Evolutionary conservation across 2,329 filamentous ascomycete species (phyloP).

Genomic region (Gyromitra esculenta): DNA sequence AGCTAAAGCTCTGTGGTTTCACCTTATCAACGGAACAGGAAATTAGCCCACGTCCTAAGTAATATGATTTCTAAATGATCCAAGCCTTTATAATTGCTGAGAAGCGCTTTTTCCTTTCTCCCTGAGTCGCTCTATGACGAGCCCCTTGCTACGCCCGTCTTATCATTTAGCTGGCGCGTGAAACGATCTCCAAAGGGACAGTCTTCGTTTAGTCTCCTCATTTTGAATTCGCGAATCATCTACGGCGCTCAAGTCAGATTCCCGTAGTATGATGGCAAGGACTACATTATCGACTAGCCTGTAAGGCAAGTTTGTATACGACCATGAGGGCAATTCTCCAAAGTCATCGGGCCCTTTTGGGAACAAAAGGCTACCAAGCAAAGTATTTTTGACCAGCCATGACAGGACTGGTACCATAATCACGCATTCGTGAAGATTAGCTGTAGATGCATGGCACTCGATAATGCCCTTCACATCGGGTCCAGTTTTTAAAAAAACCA

Average conservation of each 20-base stretch:
- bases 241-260: constrained; percentile 15
- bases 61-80: constrained; percentile 2
- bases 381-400: constrained; percentile 62
- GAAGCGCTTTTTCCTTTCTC: constrained; percentile 1
- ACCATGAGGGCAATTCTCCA: constrained; percentile 61
- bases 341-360: constrained; percentile 66
- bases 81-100: constrained; percentile 3
- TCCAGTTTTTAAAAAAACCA: constrained; percentile 67
- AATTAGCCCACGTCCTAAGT: neutral
- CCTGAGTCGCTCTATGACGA: constrained; percentile 20
- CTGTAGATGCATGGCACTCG: constrained; percentile 66
- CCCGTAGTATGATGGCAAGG: neutral
- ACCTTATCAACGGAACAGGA: neutral
- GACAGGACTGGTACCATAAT: constrained; percentile 65
- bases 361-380: constrained; percentile 66
- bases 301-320: constrained; percentile 59
- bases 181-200: constrained; percentile 8
- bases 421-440: constrained; percentile 65
- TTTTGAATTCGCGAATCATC: constrained; percentile 23
- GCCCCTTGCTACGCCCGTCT: neutral
- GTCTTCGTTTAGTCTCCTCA: constrained; percentile 8
- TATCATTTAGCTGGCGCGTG: constrained; percentile 10
- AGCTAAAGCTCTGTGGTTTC: neutral
- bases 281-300: constrained; percentile 16
- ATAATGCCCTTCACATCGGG: constrained; percentile 67